Percentiles rank a stretch among this genome's conserved stretches.
phyloP scores from a whole-genome alignment of 371 early-diverging fungal species.

The Mucor mucedo region DNA sequence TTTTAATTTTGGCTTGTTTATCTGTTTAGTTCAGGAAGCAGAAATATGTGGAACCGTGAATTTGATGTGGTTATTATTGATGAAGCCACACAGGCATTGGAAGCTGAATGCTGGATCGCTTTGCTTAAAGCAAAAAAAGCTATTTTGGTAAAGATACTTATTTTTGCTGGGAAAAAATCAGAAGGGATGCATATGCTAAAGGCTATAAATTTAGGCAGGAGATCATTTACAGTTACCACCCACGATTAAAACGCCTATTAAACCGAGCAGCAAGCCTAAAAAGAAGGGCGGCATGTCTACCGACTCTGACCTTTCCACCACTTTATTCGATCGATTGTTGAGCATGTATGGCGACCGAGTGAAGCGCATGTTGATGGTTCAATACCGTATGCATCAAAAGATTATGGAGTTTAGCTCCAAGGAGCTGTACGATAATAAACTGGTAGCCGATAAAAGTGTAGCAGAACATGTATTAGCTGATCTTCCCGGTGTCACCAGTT shows the following conservation, averaged over 20 bases:
- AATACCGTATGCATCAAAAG: conserved; percentile 88
- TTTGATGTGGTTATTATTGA: conserved; percentile 96
- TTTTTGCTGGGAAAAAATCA: too few species aligned
- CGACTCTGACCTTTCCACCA: conserved; percentile 41
- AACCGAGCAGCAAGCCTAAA: conserved; percentile 16
- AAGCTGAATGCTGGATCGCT: conserved; percentile 93
- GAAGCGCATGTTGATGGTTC: conserved; percentile 75
- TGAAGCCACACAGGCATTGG: conserved; percentile 91
- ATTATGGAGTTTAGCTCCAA: conserved; percentile 84
- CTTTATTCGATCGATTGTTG: conserved; percentile 78
- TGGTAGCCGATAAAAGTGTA: conserved; percentile 74
- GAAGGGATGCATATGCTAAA: too few species aligned
- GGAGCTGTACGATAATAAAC: conserved; percentile 64
- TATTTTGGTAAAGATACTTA: conserved; percentile 59
- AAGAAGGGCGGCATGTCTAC: conserved; percentile 31
- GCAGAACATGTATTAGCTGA: conserved; percentile 68
- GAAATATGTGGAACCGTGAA: conserved; percentile 57
- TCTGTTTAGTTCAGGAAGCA: conserved; percentile 54
- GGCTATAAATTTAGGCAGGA: conserved; percentile 66
- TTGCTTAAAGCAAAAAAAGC: conserved; percentile 77
- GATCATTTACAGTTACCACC: conserved; percentile 95
- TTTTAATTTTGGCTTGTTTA: neutral
- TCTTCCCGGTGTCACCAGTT: conserved; percentile 56
- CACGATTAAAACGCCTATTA: conserved; percentile 64
- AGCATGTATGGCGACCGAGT: conserved; percentile 59